phyloP scores from a whole-genome alignment of 805 yeast genomes.

The Candida maesae region DNA sequence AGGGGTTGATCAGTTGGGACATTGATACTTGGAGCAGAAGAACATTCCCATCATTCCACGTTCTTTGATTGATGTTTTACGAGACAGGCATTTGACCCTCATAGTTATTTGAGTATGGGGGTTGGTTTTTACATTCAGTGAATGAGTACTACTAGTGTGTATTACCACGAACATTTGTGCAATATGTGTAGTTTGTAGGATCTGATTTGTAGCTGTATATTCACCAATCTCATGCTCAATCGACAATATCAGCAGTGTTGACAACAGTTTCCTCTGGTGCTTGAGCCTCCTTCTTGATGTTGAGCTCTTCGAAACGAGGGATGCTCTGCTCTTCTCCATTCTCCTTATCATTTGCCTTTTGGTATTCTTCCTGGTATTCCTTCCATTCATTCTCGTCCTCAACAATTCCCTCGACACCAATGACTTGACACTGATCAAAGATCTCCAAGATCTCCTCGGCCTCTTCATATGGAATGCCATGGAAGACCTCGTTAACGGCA shows the following conservation, averaged over 20 bases:
- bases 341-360: constrained; percentile 1
- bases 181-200: no score
- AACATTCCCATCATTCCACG: constrained; percentile 53
- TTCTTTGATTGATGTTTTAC: no score
- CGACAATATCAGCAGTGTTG: constrained; percentile 39
- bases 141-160: no score
- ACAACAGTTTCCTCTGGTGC: no score
- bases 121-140: no score
- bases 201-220: no score
- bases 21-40: constrained; percentile 60
- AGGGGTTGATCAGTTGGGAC: constrained; percentile 68
- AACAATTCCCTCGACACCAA: constrained; percentile 72
- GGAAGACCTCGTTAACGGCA: constrained; percentile 79
- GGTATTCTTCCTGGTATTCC: constrained; percentile 46
- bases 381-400: constrained; percentile 72
- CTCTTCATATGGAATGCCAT: constrained; percentile 62
- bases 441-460: constrained; percentile 75
- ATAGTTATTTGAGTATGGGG: no score
- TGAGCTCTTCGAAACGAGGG: constrained; percentile 18
- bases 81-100: no score
- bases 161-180: no score
- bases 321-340: constrained; percentile 9
- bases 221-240: constrained; percentile 21
- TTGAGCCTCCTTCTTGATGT: constrained; percentile 12
- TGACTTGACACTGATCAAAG: constrained; percentile 76